A percentile compares a stretch with the other conserved stretches of the same genome.
Evolutionary conservation across 2,329 filamentous ascomycete genomes (phyloP).

Genomic region (Penicillium sp.): DNA sequence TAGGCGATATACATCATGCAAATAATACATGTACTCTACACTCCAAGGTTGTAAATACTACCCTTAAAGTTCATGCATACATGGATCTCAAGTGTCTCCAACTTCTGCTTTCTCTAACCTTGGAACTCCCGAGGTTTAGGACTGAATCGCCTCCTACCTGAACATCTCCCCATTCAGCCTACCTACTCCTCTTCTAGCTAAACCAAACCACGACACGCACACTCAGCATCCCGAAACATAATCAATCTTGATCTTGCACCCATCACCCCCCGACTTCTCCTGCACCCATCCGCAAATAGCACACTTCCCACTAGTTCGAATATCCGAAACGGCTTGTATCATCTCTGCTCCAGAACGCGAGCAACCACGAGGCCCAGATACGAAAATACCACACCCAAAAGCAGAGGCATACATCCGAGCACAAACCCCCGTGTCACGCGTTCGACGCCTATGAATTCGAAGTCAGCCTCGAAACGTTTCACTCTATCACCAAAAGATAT

Average conservation of each 20-base stretch:
- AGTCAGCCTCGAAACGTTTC: neutral
- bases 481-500: neutral
- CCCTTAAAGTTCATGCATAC: no score
- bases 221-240: neutral
- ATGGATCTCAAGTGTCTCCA: no score
- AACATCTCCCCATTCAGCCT: no score
- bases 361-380: neutral
- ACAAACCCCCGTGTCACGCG: neutral
- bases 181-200: no score
- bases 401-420: neutral
- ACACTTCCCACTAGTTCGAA: neutral
- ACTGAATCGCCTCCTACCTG: no score
- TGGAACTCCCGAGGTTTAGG: no score
- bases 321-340: neutral
- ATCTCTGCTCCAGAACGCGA: neutral
- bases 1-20: neutral
- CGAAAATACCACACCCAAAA: neutral
- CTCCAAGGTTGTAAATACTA: neutral
- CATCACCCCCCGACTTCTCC: neutral
- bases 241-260: neutral
- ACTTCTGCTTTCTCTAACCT: no score
- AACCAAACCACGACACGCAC: no score
- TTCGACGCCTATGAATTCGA: neutral
- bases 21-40: neutral
- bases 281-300: neutral